Conservation (phyloP, 176 grass and related monocot species). For the Eragrostis curvula region DNA sequence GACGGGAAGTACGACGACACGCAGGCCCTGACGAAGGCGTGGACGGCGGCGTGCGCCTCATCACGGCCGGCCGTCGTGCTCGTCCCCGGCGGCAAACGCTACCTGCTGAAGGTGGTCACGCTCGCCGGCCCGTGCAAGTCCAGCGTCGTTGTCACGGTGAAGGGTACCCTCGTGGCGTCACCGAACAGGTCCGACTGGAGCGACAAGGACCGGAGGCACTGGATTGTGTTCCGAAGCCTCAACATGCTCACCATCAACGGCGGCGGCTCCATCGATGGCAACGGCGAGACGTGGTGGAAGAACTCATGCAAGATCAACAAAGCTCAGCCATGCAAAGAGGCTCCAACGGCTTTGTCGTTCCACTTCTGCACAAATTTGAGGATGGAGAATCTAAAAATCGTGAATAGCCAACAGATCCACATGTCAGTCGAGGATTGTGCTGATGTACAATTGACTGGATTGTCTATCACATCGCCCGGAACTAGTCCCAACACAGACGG, state of each 20-base stretch:
- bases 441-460: neutral
- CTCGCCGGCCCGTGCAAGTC: slow-evolving; percentile 78
- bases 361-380: slow-evolving; percentile 26
- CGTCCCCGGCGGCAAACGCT: slow-evolving; percentile 55
- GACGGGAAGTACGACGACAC: slow-evolving; percentile 66
- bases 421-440: slow-evolving; percentile 46
- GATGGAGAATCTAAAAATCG: slow-evolving; percentile 13
- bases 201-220: slow-evolving; percentile 33
- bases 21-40: slow-evolving; percentile 54
- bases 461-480: slow-evolving; percentile 36
- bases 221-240: slow-evolving; percentile 60
- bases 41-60: slow-evolving; percentile 65
- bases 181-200: slow-evolving; percentile 46
- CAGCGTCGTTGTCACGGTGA: slow-evolving; percentile 45
- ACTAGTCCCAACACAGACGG: slow-evolving; percentile 52
- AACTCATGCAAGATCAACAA: slow-evolving; percentile 77
- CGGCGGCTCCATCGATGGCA: slow-evolving; percentile 74
- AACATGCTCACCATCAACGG: slow-evolving; percentile 48
- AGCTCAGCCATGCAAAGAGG: slow-evolving; percentile 69
- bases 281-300: slow-evolving; percentile 76
- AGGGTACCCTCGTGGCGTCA: slow-evolving; percentile 68
- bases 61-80: slow-evolving; percentile 49
- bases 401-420: slow-evolving; percentile 59
- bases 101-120: slow-evolving; percentile 52
- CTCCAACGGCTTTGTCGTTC: slow-evolving; percentile 57